Evolutionary conservation across 2,329 filamentous ascomycete genomes (phyloP).

Genomic region (Colletotrichum lupini): DNA sequence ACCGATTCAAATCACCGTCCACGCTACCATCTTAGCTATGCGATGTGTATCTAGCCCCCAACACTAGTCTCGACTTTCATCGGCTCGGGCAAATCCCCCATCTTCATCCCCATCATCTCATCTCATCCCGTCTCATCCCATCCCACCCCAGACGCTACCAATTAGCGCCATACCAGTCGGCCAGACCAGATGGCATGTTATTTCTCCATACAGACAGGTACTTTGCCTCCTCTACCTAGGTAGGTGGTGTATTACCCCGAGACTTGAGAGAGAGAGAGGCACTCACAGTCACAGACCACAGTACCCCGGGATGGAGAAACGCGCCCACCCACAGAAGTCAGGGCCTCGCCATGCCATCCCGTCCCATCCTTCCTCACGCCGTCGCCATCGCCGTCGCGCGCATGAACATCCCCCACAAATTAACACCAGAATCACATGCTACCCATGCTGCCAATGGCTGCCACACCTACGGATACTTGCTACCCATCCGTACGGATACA

Average conservation of each 20-base stretch:
- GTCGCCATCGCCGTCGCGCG: conserved; percentile 9
- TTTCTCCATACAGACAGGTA: background rate
- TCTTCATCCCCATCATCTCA: conserved; percentile 12
- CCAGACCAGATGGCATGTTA: background rate
- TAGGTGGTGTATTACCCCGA: too few relatives aligned
- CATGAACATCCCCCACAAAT: conserved; percentile 34
- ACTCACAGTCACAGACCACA: background rate
- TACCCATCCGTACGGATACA: too few relatives aligned
- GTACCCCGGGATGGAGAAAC: background rate
- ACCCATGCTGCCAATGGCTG: background rate
- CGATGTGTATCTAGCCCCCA: background rate
- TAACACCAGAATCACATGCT: conserved; percentile 32
- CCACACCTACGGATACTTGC: background rate
- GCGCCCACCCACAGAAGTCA: background rate
- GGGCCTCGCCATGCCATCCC: background rate
- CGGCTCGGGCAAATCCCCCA: conserved; percentile 9
- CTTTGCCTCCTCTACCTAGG: background rate
- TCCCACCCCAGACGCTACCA: background rate
- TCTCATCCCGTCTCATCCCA: conserved; percentile 10
- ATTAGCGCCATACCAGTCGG: background rate
- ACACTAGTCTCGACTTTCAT: background rate
- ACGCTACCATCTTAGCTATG: background rate
- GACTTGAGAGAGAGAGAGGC: background rate
- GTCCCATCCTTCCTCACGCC: background rate
- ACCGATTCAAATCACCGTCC: background rate